These are phyloP conservation scores for Magnolia kwangsiensis DNA, from an alignment of 164 flowering plant species.

Conservation along the genomic window DNA sequence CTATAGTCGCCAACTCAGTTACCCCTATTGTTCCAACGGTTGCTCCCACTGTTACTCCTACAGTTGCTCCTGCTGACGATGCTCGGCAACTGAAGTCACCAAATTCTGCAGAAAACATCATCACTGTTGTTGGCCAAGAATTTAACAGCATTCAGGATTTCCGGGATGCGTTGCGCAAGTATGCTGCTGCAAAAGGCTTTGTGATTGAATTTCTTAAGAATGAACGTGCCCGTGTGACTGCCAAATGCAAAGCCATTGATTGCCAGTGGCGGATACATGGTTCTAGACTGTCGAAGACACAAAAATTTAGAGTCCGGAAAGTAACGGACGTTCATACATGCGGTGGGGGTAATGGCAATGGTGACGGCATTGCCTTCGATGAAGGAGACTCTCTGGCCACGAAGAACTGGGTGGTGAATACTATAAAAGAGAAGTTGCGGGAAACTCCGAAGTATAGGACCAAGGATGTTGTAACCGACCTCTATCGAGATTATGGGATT, in stretches of 20 bases:
- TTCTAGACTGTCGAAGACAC: slow-evolving; percentile 63
- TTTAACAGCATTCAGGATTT: slow-evolving; percentile 59
- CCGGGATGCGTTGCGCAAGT: slow-evolving; percentile 63
- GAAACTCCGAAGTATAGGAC: slow-evolving; percentile 38
- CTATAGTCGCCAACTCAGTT: neutral
- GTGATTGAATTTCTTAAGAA: slow-evolving; percentile 65
- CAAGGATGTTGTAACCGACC: slow-evolving; percentile 69
- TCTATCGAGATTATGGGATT: slow-evolving; percentile 64
- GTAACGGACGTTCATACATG: slow-evolving; percentile 68
- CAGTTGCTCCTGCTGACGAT: neutral
- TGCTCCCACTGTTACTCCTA: neutral
- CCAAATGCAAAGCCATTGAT: slow-evolving; percentile 64
- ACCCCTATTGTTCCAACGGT: neutral
- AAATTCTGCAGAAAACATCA: slow-evolving; percentile 25
- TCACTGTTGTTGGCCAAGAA: slow-evolving; percentile 80
- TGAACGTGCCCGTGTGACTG: slow-evolving; percentile 71
- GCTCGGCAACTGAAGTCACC: neutral
- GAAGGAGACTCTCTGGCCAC: slow-evolving; percentile 55
- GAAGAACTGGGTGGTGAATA: slow-evolving; percentile 67
- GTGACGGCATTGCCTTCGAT: neutral
- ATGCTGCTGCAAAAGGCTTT: slow-evolving; percentile 70
- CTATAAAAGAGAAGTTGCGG: slow-evolving; percentile 23
- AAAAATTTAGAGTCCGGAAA: slow-evolving; percentile 56
- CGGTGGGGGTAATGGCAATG: slow-evolving; percentile 51
- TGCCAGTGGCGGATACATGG: slow-evolving; percentile 83